Base-by-base conservation (phyloP, 176 grass and related monocot genomes). In the Cocos nucifera region DNA sequence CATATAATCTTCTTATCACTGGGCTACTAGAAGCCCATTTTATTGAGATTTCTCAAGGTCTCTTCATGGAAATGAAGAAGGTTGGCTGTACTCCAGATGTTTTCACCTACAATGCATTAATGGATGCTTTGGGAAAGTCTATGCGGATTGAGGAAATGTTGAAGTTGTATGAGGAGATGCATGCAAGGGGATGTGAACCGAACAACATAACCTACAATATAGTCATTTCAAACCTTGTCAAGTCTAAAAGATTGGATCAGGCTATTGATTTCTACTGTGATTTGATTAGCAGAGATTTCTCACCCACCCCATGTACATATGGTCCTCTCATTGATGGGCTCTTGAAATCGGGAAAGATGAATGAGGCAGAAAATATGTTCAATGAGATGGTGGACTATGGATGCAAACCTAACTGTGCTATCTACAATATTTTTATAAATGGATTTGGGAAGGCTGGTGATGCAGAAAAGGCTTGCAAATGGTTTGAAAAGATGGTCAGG, bases 351-450 rank as follows among this genome's bases (percentile, higher is more conserved):
- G 78, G 87, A 72, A 81, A 75, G 29, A 74, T 83, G 53, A 69
- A 80, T 55, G 79, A 98, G 19, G 87, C 93, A 39, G 87, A 88
- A 78, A 75, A 67, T 35, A 35, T 98, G 54, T 86, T 88, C 54
- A 63, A 70, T 57, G 84, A 90, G 73, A 98, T 98, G 93, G 17
- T 79, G 61, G 84, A 79, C 60, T 79, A 77, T 49, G 81, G 87
- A 17, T 92, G 93, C 69, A 76, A 78, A 71, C 87, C 84, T 61
- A 92, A 92, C 58, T 77, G 71, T 59, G 80, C 84, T 28, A 92
- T 92, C 77, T 98, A 85, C 50, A 98, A 98, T 66, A 98, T 98
- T 83, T 52, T 92, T 50, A 72, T 92, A 26, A 92, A 87, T 66
- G 93, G 93, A 3, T 82, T 80, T 57, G 73, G 79, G 59, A 77